A percentile compares a stretch with the other conserved stretches of the same genome.
phyloP scores from a whole-genome alignment of 2,329 filamentous ascomycete genomes.

The Chaetomiaceae sp. region DNA sequence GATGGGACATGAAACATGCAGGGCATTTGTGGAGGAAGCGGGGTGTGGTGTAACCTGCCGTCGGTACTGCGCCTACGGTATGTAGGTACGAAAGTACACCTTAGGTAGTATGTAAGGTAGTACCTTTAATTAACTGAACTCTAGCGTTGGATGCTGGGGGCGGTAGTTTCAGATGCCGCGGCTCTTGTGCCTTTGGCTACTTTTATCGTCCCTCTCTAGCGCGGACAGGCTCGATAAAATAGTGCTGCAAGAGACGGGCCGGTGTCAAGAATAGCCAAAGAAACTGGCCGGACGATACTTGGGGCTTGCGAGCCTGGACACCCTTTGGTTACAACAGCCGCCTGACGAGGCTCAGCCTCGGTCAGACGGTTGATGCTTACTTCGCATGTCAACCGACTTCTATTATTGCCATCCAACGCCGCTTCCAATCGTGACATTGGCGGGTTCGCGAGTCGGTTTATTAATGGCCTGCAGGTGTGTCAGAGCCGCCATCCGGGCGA shows the following conservation, averaged over 20 bases:
- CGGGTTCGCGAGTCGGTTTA: not conserved
- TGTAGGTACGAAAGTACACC: too few species aligned
- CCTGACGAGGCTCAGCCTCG: not conserved
- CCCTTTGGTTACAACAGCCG: not conserved
- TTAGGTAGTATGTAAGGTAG: too few species aligned
- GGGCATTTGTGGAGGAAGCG: not conserved
- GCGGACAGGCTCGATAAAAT: too few species aligned
- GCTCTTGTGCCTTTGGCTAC: too few species aligned
- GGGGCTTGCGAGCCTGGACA: too few species aligned
- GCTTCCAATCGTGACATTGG: not conserved
- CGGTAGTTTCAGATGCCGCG: conserved; percentile 7
- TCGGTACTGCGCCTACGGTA: too few species aligned
- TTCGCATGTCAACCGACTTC: not conserved
- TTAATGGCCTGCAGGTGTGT: not conserved
- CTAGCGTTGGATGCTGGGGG: not conserved
- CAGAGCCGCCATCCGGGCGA: not conserved
- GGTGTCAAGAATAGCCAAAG: too few species aligned
- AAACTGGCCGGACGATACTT: not conserved
- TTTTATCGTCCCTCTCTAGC: too few species aligned
- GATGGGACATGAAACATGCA: conserved; percentile 12
- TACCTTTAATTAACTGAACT: not conserved
- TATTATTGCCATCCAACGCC: not conserved
- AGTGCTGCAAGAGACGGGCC: not conserved
- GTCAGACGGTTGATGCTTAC: not conserved
- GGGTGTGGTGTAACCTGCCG: conserved; percentile 7